phyloP scores from a whole-genome alignment of 2,329 filamentous ascomycete genomes.

The Colletotrichum theobromicola region DNA sequence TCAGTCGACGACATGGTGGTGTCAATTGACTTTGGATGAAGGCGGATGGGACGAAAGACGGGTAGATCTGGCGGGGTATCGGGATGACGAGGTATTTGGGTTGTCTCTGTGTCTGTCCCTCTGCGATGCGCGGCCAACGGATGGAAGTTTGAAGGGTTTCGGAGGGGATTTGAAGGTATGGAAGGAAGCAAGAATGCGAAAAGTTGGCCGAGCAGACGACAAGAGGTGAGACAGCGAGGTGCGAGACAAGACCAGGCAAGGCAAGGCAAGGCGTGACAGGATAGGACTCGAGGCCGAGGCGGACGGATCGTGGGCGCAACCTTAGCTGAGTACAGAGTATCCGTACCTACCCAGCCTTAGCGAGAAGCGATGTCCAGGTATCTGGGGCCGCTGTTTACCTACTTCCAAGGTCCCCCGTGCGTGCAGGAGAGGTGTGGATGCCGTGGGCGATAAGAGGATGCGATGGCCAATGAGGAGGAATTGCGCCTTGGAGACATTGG shows the following conservation, averaged over 20 bases:
- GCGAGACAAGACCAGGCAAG: neutral
- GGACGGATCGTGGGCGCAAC: constrained; percentile 1
- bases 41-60: constrained; percentile 11
- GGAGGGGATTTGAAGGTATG: neutral
- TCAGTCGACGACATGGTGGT: constrained; percentile 28
- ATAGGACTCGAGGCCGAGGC: neutral
- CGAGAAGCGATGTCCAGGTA: neutral
- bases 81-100: neutral
- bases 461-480: neutral
- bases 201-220: neutral
- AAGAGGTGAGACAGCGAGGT: neutral
- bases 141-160: neutral
- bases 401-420: constrained; percentile 8
- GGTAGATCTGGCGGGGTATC: neutral
- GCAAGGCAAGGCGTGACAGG: neutral
- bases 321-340: neutral
- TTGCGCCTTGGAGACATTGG: neutral
- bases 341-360: neutral
- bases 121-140: neutral
- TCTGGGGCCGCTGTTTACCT: neutral
- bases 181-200: neutral
- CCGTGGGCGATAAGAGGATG: constrained; percentile 12
- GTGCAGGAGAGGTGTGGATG: constrained; percentile 4
- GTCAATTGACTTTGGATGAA: constrained; percentile 17
- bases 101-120: neutral